Percentiles rank a stretch among this genome's conserved stretches.
Conservation (phyloP, 2,329 filamentous ascomycete genomes). For the Cryphonectria japonica region DNA sequence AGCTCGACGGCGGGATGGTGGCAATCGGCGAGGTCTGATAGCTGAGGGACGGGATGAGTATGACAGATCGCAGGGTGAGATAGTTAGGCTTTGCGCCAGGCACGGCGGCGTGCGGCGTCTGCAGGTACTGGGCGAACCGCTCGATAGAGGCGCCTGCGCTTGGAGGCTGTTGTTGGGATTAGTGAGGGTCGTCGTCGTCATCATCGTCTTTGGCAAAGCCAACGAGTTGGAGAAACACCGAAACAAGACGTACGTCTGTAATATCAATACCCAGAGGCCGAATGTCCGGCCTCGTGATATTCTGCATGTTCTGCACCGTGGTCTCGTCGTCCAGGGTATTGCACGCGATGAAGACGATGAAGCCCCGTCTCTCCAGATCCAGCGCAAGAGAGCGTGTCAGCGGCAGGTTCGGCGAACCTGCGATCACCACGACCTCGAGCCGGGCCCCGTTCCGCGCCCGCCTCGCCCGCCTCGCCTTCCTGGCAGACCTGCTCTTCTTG, state of each 20-base stretch:
- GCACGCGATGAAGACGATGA: constrained; percentile 90
- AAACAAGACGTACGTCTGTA: constrained; percentile 65
- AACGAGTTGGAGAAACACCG: background rate
- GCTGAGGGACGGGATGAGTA: constrained; percentile 80
- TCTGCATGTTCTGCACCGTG: constrained; percentile 73
- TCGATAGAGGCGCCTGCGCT: constrained; percentile 71
- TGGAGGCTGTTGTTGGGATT: constrained; percentile 56
- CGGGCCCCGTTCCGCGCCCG: constrained; percentile 82
- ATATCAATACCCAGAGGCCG: constrained; percentile 82
- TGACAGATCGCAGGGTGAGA: constrained; percentile 75
- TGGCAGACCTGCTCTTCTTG: constrained; percentile 57
- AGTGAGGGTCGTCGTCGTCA: background rate
- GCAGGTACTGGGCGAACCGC: constrained; percentile 72
- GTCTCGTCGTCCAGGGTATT: constrained; percentile 84
- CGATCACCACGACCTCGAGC: constrained; percentile 84
- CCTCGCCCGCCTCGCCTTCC: constrained; percentile 74
- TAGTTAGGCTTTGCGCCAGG: constrained; percentile 76
- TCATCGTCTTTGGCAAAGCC: background rate
- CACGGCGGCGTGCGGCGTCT: constrained; percentile 75
- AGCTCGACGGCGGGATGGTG: constrained; percentile 79
- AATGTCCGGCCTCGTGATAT: constrained; percentile 79
- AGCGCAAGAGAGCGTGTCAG: constrained; percentile 81
- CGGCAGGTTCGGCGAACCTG: constrained; percentile 83
- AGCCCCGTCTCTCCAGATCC: constrained; percentile 88
- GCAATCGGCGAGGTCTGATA: constrained; percentile 85